Conservation (phyloP, 2,329 filamentous ascomycete species). For the Aciculosporium take region DNA sequence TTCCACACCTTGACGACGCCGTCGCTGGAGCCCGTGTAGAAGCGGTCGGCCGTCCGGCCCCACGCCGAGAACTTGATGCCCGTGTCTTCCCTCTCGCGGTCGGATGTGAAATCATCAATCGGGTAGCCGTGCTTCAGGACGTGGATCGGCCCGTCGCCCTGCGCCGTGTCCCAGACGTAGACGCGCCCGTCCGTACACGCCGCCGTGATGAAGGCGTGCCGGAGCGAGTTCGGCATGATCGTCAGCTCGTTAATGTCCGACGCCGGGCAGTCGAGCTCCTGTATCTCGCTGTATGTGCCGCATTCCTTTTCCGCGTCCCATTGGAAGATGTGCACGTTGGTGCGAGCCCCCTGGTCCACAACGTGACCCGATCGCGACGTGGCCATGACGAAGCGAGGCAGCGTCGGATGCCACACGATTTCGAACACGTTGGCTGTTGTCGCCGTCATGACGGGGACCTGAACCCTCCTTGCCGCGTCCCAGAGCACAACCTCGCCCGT, state of each 20-base stretch:
- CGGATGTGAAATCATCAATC: slow-evolving; percentile 24
- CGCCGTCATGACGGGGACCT: slow-evolving; percentile 34
- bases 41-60: slow-evolving; percentile 40
- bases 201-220: slow-evolving; percentile 41
- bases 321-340: slow-evolving; percentile 44
- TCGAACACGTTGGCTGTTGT: slow-evolving; percentile 49
- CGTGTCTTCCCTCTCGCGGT: slow-evolving; percentile 41
- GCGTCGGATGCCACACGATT: slow-evolving; percentile 45
- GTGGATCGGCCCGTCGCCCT: slow-evolving; percentile 41
- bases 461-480: slow-evolving; percentile 31
- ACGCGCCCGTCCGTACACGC: slow-evolving; percentile 47
- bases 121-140: slow-evolving; percentile 37
- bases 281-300: slow-evolving; percentile 27
- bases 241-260: slow-evolving; percentile 49
- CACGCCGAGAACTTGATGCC: slow-evolving; percentile 51
- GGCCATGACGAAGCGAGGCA: slow-evolving; percentile 40
- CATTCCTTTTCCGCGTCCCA: slow-evolving; percentile 14
- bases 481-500: slow-evolving; percentile 47
- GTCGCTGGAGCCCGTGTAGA: slow-evolving; percentile 52
- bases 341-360: slow-evolving; percentile 30
- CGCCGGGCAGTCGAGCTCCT: slow-evolving; percentile 44
- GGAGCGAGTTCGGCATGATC: slow-evolving; percentile 38
- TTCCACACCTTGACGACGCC: slow-evolving; percentile 51
- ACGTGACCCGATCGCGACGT: slow-evolving; percentile 38
- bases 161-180: slow-evolving; percentile 49